Evolutionary conservation across 208 protist species (phyloP), one percentile per base, ranked within the genome.

Genomic region (Paratrypanosoma confusum): DNA sequence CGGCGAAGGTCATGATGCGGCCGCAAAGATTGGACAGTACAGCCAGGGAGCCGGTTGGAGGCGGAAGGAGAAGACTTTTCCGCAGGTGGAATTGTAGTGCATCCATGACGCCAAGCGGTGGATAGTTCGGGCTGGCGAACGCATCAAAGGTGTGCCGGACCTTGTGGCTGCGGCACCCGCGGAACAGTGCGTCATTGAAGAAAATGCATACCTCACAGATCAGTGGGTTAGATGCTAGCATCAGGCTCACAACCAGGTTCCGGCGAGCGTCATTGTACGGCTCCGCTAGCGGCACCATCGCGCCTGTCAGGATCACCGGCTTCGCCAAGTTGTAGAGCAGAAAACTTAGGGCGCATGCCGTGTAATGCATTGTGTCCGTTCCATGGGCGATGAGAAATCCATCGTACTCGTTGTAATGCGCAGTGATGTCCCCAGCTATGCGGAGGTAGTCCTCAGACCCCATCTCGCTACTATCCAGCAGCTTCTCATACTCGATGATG

Each of bases 291-390:
- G 95, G 87, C 32, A 97, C 71, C 62, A 96, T 91, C 5, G 87
- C 78, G 3, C 97, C 97, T 16, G 96, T 98, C 5, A 99, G 42
- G 25, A 99, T 75, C 21, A 98, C 94, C 0, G 95, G 70, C 69
- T 98, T 98, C 23, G 64, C 71, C 1, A 98, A 67, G 65, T 98
- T 97, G 53, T 92, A 71, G 5, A 99, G 70, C 49, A 98, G 71
- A 51, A 98, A 99, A 27, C 83, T 90, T 3, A 98, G 67, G 8
- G 95, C 95, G 38, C 65, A 86, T 3, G 96, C 92, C 5, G 93
- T 97, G 71, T 96, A 99, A 31, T 95, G 73, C 91, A 99, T 96
- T 3, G 96, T 98, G 68, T 98, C 96, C 3, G 96, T 98, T 29
- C 96, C 95, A 47, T 96, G 87, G 4, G 96, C 57, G 22, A 98